Percentiles rank a stretch among this genome's conserved stretches.
Conservation (phyloP, 371 early-diverging fungal species). For the Cokeromyces recurvatus region DNA sequence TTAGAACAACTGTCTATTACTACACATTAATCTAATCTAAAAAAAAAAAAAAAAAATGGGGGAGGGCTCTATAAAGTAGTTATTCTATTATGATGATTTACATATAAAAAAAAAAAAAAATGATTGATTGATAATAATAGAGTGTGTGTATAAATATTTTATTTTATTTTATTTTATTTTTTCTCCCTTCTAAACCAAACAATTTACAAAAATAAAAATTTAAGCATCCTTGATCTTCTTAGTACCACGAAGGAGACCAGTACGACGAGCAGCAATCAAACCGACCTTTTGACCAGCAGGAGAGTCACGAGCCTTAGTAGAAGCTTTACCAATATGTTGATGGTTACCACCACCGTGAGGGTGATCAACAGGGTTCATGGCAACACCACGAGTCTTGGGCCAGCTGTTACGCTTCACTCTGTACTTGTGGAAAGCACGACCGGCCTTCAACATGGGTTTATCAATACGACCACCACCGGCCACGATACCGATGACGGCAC, state of each 20-base stretch:
- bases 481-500: slow-evolving; percentile 98
- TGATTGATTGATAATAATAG: background rate
- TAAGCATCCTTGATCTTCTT: slow-evolving; percentile 67
- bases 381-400: slow-evolving; percentile 99
- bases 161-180: no score
- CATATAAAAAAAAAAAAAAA: no score
- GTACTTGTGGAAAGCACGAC: slow-evolving; percentile 97
- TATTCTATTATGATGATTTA: no score
- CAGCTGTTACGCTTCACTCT: slow-evolving; percentile 98
- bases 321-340: slow-evolving; percentile 99
- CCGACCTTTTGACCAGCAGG: slow-evolving; percentile 46
- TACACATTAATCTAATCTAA: no score
- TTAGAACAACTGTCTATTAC: no score
- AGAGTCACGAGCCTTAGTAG: slow-evolving; percentile 91
- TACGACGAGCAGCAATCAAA: slow-evolving; percentile 30
- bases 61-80: no score
- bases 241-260: slow-evolving; percentile 64
- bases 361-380: slow-evolving; percentile 98
- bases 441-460: slow-evolving; percentile 99
- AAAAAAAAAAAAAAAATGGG: no score
- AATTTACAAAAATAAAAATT: slow-evolving; percentile 6
- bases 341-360: slow-evolving; percentile 80
- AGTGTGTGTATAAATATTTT: background rate
- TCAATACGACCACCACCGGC: slow-evolving; percentile 99
- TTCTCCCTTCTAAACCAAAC: no score